Evolutionary conservation across 805 yeast genomes (phyloP).

Genomic region (Wickerhamomyces tratensis): DNA sequence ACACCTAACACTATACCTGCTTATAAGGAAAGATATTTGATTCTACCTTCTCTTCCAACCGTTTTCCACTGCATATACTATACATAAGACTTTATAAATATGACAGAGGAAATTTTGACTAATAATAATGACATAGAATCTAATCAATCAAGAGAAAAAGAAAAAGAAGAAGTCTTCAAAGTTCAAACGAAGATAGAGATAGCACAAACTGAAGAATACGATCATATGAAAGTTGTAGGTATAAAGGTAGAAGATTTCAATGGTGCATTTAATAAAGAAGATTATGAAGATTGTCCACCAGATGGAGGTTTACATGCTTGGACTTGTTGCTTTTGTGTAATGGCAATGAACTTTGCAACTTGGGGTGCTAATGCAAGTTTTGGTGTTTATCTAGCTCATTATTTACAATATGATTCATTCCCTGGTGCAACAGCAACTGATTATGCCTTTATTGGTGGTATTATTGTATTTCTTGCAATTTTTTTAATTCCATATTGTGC

Average conservation of each 20-base stretch:
- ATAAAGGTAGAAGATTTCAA: constrained; percentile 1
- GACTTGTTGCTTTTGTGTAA: constrained; percentile 30
- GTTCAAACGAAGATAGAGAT: too few species aligned
- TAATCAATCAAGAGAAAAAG: too few species aligned
- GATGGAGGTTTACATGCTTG: constrained; percentile 41
- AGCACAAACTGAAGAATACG: too few species aligned
- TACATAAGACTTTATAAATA: too few species aligned
- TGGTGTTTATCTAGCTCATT: constrained; percentile 45
- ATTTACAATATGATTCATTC: constrained; percentile 30
- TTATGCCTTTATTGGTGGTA: constrained; percentile 48
- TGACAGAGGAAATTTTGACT: too few species aligned
- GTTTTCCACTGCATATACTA: too few species aligned
- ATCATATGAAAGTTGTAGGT: too few species aligned
- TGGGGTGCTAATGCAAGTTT: constrained; percentile 35
- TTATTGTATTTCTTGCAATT: constrained; percentile 42
- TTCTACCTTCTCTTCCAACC: too few species aligned
- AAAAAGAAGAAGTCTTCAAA: too few species aligned
- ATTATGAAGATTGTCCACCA: constrained; percentile 29
- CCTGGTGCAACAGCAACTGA: constrained; percentile 40
- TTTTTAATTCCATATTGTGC: constrained; percentile 39
- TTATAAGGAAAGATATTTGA: too few species aligned
- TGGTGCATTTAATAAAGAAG: constrained; percentile 17
- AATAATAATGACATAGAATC: too few species aligned
- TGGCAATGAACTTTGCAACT: constrained; percentile 18
- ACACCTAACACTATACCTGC: too few species aligned